Evolutionary conservation across 2,329 filamentous ascomycete species (phyloP), one percentile per base, ranked within the genome.

Genomic region (Fusarium continuum): DNA sequence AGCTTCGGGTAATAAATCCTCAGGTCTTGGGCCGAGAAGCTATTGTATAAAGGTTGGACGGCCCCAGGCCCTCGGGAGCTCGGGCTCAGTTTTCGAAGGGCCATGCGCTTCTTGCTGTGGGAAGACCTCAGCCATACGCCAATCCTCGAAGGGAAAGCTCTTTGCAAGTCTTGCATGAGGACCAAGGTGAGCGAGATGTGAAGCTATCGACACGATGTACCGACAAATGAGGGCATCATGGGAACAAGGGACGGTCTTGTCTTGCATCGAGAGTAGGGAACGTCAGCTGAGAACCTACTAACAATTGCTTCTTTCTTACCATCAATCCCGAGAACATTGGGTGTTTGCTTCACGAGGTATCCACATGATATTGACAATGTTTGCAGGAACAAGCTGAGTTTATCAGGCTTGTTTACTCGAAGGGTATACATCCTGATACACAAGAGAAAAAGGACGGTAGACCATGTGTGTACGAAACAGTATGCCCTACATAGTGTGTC

Each of bases 101-200:
- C 25, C 14, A 41, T 31, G 23, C 47, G 32, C 23, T 38, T 20
- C 7, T 32, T n/a, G 32, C 14, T 25, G 35, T 11, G 22, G 20
- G 5, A 38, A 14, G n/a, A 40, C 39, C n/a, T 23, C 35, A 41
- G 23, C 29, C 23, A 46, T 43, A 31, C 23, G 11, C 57, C 32
- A 43, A 48, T 17, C 55, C 55, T 22, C 32, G 31, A 22, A 35
- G 13, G 48, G 57, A 49, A 60, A 45, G 5, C 10, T 22, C 14
- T 55, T 44, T 32, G 17, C 55, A 61, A 55, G n/a, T 45, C 55
- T 45, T 55, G 48, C 57, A 60, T 61, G 20, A 47, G 41, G 28
- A 8, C 7, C 13, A 34, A 8, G 26, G 4, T 29, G 29, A 26
- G 22, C 26, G 22, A 20, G 17, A 44, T 53, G 32, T 32, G 47